Base-by-base conservation (phyloP, 2,329 filamentous ascomycete species). In the Amphichorda felina region DNA sequence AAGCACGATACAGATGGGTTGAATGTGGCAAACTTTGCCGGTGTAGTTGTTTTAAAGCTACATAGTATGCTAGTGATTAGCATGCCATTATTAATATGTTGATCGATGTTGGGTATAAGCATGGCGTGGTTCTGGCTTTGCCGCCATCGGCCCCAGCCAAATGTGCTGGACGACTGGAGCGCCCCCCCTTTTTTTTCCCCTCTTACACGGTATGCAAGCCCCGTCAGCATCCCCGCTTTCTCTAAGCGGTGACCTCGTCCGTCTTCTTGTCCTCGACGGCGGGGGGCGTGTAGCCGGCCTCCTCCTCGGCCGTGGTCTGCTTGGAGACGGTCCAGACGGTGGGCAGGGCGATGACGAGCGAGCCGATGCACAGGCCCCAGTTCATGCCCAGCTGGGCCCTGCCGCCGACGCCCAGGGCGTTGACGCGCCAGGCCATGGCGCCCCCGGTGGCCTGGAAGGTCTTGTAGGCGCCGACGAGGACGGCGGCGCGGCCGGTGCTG, bases 401-500 rank as follows among this genome's bases (percentile, higher is more conserved):
- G 4, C 53, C 44, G 10, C 51, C 47, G 13, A 49, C 50, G 1
- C 46, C 40, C 26, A 58, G 35, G 0, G 61, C 59, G 38, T 63
- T 61, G 21, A 65, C 46, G 8, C 61, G 51, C 61, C 61, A 68
- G 2, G 61, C 60, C 55, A 67, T 63, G 5, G 63, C 62, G 14
- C 57, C 60, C 4, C 62, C 63, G 0, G 54, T 48, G 1, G 55
- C 49, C 42, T 66, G 61, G 38, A 67, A 56, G 3, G 56, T 57
- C 50, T 66, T 64, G 43, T 68, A 67, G 11, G 62, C 53, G 18
- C 64, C 63, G 1, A 66, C 63, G 17, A 66, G 48, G 10, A 66
- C 52, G 13, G 64, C 64, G 1, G 60, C 54, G 8, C 55, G 46
- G 1, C 50, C 54, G 0, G 61, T 50, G 13, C 52, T 59, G 45